These are phyloP conservation scores for Fusarium sp. DNA, from an alignment of 2,329 filamentous ascomycete genomes.

Conservation along the genomic window DNA sequence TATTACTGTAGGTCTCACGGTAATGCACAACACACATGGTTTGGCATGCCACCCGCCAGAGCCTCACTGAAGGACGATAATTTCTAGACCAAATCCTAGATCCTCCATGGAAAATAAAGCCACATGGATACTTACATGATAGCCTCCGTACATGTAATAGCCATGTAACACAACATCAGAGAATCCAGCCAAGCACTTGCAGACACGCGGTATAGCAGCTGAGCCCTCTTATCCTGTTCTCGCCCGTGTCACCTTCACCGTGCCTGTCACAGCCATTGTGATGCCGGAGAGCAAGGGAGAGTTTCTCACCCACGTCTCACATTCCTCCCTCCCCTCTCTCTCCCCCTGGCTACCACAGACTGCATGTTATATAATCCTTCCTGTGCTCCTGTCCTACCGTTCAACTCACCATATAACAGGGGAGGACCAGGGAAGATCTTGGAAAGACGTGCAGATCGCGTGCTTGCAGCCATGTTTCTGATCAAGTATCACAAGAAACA, in stretches of 20 bases:
- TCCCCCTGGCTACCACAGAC: background rate
- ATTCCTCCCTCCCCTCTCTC: background rate
- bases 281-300: slow-evolving; percentile 11
- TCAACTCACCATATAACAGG: background rate
- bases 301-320: background rate
- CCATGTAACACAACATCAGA: slow-evolving; percentile 11
- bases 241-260: slow-evolving; percentile 19
- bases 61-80: slow-evolving; percentile 4
- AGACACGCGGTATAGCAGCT: slow-evolving; percentile 36
- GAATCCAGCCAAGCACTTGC: slow-evolving; percentile 37
- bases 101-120: slow-evolving; percentile 4
- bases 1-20: slow-evolving; percentile 7
- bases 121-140: slow-evolving; percentile 15
- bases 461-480: slow-evolving; percentile 47
- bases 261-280: background rate
- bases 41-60: slow-evolving; percentile 19
- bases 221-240: slow-evolving; percentile 20
- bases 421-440: slow-evolving; percentile 38
- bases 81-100: background rate
- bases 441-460: slow-evolving; percentile 42
- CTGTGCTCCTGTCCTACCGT: slow-evolving; percentile 9
- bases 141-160: slow-evolving; percentile 13
- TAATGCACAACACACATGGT: slow-evolving; percentile 26
- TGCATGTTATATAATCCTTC: background rate
- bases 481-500: slow-evolving; percentile 42